These are phyloP conservation scores for Scytalidium sp. DNA, from an alignment of 2,329 filamentous ascomycete species.

Conservation along the genomic window DNA sequence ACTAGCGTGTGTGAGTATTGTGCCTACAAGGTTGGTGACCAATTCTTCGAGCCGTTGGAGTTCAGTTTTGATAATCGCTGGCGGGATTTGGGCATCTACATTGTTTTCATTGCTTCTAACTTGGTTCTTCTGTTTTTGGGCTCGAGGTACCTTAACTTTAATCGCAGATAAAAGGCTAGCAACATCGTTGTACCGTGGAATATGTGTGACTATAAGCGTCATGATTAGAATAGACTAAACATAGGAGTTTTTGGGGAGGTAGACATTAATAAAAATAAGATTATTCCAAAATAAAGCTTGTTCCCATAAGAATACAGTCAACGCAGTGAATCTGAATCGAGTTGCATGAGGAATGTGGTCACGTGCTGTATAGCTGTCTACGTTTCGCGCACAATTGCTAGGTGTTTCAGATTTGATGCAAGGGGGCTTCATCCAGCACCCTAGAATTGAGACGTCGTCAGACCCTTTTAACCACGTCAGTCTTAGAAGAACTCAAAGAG, in stretches of 20 bases:
- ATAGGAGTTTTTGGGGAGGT: too few relatives aligned
- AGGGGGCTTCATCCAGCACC: neutral
- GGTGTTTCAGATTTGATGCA: too few relatives aligned
- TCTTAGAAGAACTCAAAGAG: neutral
- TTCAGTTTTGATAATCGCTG: conserved; percentile 69
- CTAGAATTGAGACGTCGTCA: neutral
- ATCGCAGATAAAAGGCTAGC: conserved; percentile 31
- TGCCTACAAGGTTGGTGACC: conserved; percentile 73
- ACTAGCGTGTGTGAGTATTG: conserved; percentile 76
- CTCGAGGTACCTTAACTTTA: conserved; percentile 43
- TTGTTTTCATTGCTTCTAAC: conserved; percentile 76
- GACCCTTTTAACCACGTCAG: neutral
- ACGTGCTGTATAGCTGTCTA: too few relatives aligned
- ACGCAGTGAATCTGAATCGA: too few relatives aligned
- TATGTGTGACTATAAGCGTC: neutral
- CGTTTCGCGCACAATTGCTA: neutral
- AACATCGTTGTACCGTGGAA: neutral
- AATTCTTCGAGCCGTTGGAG: conserved; percentile 70
- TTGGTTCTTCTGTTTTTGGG: conserved; percentile 61
- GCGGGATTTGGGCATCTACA: conserved; percentile 78
- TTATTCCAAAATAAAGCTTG: too few relatives aligned
- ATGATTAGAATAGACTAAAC: neutral
- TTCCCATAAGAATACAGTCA: too few relatives aligned
- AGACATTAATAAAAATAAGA: too few relatives aligned
- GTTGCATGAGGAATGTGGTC: too few relatives aligned